These are phyloP conservation scores for Plectosphaerella cucumerina DNA, from an alignment of 2,329 filamentous ascomycete species.

Conservation along the genomic window DNA sequence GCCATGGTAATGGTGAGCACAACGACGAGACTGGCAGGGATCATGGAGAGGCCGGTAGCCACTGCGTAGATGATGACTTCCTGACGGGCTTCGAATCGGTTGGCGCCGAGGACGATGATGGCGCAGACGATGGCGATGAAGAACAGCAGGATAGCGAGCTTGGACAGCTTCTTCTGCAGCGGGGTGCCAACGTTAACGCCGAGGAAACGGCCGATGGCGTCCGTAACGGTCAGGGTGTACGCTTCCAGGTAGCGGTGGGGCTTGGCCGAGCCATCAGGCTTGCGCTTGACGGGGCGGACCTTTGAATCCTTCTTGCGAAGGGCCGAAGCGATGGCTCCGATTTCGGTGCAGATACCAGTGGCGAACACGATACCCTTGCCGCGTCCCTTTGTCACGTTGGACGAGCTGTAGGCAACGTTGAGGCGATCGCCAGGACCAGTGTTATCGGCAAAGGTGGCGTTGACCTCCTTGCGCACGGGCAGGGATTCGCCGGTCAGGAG, in stretches of 20 bases:
- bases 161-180: conserved; percentile 61
- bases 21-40: conserved; percentile 59
- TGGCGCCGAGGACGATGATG: conserved; percentile 60
- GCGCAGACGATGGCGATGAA: conserved; percentile 60
- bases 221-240: conserved; percentile 38
- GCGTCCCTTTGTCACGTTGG: conserved; percentile 58
- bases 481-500: conserved; percentile 60
- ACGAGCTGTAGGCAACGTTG: conserved; percentile 59
- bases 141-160: conserved; percentile 60
- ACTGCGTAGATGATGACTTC: conserved; percentile 63
- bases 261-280: conserved; percentile 39
- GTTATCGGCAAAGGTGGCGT: conserved; percentile 42
- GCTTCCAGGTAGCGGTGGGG: conserved; percentile 40
- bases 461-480: conserved; percentile 50
- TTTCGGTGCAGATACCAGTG: conserved; percentile 57
- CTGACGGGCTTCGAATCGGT: conserved; percentile 41
- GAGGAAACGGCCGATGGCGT: conserved; percentile 56
- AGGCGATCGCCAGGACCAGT: conserved; percentile 56
- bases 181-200: conserved; percentile 64
- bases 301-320: conserved; percentile 49
- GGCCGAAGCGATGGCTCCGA: conserved; percentile 59
- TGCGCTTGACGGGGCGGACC: conserved; percentile 36
- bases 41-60: conserved; percentile 55
- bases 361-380: conserved; percentile 55
- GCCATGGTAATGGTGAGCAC: conserved; percentile 66